phyloP scores from a whole-genome alignment of 208 protist species.

The Eutreptiella sp. region DNA sequence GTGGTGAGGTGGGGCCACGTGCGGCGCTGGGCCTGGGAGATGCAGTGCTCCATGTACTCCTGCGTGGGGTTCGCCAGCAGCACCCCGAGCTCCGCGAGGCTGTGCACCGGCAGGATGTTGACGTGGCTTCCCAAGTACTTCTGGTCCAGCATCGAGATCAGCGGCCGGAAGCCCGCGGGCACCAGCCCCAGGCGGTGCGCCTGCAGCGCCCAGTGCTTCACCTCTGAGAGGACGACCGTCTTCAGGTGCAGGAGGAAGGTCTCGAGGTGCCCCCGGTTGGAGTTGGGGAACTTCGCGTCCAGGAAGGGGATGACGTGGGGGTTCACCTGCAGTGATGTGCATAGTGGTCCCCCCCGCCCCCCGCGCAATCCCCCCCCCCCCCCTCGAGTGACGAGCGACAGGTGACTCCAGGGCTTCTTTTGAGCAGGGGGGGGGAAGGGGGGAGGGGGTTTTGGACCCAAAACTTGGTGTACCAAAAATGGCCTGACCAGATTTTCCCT shows the following conservation, averaged over 20 bases:
- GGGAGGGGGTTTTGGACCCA: no score
- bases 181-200: conserved; percentile 42
- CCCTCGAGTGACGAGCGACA: no score
- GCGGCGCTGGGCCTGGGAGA: conserved; percentile 39
- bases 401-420: no score
- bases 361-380: no score
- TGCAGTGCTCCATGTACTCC: conserved; percentile 54
- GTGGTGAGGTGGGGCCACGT: conserved; percentile 58
- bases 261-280: conserved; percentile 7
- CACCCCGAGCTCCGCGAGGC: conserved; percentile 54
- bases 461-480: no score
- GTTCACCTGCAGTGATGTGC: no score
- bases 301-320: conserved; percentile 69
- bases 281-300: conserved; percentile 4
- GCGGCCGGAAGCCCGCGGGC: conserved; percentile 38
- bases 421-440: no score
- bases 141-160: conserved; percentile 49
- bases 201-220: conserved; percentile 44
- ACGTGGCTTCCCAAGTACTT: conserved; percentile 55
- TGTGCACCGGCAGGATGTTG: conserved; percentile 54
- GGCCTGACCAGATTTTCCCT: no score
- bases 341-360: no score
- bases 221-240: conserved; percentile 34
- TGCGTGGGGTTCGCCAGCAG: conserved; percentile 54
- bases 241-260: conserved; percentile 21